Evolutionary conservation across 2,329 filamentous ascomycete genomes (phyloP), one percentile per base, ranked within the genome.

Genomic region (Penicillium sp.): DNA sequence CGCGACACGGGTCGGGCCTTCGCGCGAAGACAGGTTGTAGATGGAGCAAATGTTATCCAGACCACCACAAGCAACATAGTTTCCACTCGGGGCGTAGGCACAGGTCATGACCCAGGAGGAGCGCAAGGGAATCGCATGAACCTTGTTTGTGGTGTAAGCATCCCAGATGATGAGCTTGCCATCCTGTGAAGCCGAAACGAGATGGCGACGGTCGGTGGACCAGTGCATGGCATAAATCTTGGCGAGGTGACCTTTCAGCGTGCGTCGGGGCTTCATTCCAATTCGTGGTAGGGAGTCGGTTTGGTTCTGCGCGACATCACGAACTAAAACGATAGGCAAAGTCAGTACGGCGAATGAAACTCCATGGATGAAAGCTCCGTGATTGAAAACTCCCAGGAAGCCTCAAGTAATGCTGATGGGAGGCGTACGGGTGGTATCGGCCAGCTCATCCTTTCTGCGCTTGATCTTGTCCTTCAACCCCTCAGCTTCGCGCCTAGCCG

Each of bases 151-250:
- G 62, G 93, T 97, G 80, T 99, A 99, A 56, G 94, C 94, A 75
- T 99, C 94, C 94, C 94, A 99, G 73, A 99, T 97, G 76, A 99
- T 99, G 65, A 99, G 86, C 81, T 99, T 99, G 74, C 94, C 94
- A 70, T 99, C 94, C 78, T 99, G 94, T 66, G 94, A 99, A 61
- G 94, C 94, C 11, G 94, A 97, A 48, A 99, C 94, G 58, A 97
- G 85, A 77, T 97, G 94, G 76, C 94, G 87, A 71, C 94, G 87
- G 78, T 99, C 94, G 61, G 94, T 99, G 32, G 94, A 97, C 94
- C 94, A 99, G 81, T 99, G 94, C 94, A 99, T 99, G 68, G 94
- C 94, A 77, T 99, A 99, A 70, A 99, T 99, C 81, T 99, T 99
- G 68, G 94, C 94, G 64, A 99, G 80, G 82, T 99, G 94, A 63